Evolutionary conservation across 495 filamentous ascomycete species (phyloP).

Genomic region (Xylaria acuta): DNA sequence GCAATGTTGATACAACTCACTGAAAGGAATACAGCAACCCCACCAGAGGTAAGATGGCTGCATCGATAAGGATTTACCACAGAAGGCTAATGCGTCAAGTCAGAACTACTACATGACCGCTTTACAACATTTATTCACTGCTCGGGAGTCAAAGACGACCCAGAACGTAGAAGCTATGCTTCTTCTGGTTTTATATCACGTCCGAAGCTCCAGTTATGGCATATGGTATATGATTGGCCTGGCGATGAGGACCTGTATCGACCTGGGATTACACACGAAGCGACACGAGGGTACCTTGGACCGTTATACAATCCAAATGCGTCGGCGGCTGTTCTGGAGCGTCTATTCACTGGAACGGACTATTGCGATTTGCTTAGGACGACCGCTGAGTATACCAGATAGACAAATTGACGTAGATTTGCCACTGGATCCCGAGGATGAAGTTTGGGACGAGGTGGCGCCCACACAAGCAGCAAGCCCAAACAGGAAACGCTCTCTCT

Average conservation of each 20-base stretch:
- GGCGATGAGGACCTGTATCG: conserved; percentile 61
- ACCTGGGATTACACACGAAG: conserved; percentile 59
- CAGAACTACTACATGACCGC: conserved; percentile 56
- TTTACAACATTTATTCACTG: conserved; percentile 57
- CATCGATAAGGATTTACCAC: not conserved
- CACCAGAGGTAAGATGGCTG: conserved; percentile 44
- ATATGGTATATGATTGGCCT: conserved; percentile 65
- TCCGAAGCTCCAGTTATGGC: conserved; percentile 59
- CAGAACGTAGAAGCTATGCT: conserved; percentile 65
- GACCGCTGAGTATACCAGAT: conserved; percentile 60
- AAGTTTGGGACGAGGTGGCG: conserved; percentile 3
- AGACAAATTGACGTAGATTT: conserved; percentile 60
- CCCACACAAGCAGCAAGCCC: not conserved
- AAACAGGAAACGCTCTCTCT: conserved; percentile 34
- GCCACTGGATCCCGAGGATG: conserved; percentile 44
- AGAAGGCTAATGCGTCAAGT: conserved; percentile 3
- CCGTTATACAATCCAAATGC: conserved; percentile 55
- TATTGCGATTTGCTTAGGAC: conserved; percentile 58
- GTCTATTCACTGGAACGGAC: conserved; percentile 60
- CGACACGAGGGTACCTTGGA: conserved; percentile 56
- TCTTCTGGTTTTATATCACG: conserved; percentile 59
- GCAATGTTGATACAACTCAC: conserved; percentile 57
- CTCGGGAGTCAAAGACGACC: conserved; percentile 56
- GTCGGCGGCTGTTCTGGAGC: conserved; percentile 60
- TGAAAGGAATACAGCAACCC: conserved; percentile 53